A percentile compares a stretch with the other conserved stretches of the same genome.
These are phyloP conservation scores for Geosmithia putterillii DNA, from an alignment of 2,329 filamentous ascomycete species.

Conservation along the genomic window DNA sequence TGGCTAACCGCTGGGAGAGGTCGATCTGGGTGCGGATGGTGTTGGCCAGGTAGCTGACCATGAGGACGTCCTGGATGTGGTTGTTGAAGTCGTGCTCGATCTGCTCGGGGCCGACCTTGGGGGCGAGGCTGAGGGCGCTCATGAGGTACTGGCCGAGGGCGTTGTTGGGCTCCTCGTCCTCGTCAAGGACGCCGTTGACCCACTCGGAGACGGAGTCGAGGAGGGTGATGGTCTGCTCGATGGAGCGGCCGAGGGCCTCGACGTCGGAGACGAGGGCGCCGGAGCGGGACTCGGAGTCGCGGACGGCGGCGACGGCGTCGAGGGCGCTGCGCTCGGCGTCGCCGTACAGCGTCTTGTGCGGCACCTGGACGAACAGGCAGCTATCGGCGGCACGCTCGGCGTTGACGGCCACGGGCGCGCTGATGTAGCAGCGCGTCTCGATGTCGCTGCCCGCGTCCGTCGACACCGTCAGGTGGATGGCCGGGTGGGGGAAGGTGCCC, in stretches of 20 bases:
- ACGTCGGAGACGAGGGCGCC: conserved; percentile 74
- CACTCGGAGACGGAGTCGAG: conserved; percentile 86
- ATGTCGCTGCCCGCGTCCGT: conserved; percentile 83
- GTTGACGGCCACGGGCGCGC: conserved; percentile 86
- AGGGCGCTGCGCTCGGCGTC: conserved; percentile 57
- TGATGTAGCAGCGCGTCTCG: conserved; percentile 88
- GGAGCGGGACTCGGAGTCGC: conserved; percentile 63
- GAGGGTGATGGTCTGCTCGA: conserved; percentile 80
- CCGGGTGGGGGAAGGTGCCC: conserved; percentile 94
- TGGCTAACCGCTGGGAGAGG: conserved; percentile 86
- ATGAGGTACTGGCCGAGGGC: conserved; percentile 90
- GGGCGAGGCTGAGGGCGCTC: conserved; percentile 82
- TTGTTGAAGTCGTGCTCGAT: conserved; percentile 99
- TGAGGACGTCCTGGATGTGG: conserved; percentile 97
- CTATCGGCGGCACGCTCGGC: conserved; percentile 90
- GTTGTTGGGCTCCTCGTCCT: conserved; percentile 80
- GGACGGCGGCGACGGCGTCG: conserved; percentile 73
- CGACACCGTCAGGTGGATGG: conserved; percentile 89
- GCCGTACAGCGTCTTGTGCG: conserved; percentile 83
- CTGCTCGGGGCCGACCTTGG: conserved; percentile 82
- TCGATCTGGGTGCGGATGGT: conserved; percentile 99
- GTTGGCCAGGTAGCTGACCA: conserved; percentile 96
- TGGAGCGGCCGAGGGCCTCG: conserved; percentile 71
- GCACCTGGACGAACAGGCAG: conserved; percentile 94
- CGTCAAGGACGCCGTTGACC: conserved; percentile 86